A percentile compares a stretch with the other conserved stretches of the same genome.
These are phyloP conservation scores for Croton setiger DNA, from an alignment of 441 rosid species.

Conservation along the genomic window DNA sequence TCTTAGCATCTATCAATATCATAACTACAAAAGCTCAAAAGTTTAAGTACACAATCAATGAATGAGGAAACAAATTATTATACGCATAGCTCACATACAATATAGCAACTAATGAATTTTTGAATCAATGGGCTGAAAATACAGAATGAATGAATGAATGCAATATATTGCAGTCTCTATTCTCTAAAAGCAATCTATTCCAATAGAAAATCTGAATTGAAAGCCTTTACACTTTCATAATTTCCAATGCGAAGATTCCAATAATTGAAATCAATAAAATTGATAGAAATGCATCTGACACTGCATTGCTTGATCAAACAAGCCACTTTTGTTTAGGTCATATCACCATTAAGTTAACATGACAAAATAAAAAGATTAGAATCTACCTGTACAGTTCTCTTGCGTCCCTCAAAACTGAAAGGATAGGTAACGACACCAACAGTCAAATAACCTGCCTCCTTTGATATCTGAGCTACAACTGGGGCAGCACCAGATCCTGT, in stretches of 20 bases:
- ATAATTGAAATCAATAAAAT: background rate
- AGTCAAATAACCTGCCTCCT: slow-evolving; percentile 90
- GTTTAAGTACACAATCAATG: background rate
- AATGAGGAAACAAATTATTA: background rate
- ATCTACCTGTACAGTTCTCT: slow-evolving; percentile 83
- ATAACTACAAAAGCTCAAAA: background rate
- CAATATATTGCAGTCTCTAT: background rate
- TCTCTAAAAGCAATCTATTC: background rate
- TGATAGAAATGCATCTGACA: background rate
- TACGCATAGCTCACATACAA: background rate
- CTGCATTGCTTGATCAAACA: background rate
- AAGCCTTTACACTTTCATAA: background rate
- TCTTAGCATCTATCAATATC: background rate
- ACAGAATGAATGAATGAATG: background rate
- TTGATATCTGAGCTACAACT: slow-evolving; percentile 87
- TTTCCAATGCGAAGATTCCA: background rate
- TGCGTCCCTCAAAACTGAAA: slow-evolving; percentile 97
- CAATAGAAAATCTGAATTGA: background rate
- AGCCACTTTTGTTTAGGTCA: background rate
- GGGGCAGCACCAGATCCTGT: slow-evolving; percentile 99
- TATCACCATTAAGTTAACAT: background rate
- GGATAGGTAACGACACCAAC: slow-evolving; percentile 99
- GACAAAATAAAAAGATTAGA: slow-evolving; percentile 7
- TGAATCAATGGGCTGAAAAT: background rate
- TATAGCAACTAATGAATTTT: background rate